These are phyloP conservation scores for Cyberlindnera xishuangbannaensis DNA, from an alignment of 805 yeast genomes.

Conservation along the genomic window DNA sequence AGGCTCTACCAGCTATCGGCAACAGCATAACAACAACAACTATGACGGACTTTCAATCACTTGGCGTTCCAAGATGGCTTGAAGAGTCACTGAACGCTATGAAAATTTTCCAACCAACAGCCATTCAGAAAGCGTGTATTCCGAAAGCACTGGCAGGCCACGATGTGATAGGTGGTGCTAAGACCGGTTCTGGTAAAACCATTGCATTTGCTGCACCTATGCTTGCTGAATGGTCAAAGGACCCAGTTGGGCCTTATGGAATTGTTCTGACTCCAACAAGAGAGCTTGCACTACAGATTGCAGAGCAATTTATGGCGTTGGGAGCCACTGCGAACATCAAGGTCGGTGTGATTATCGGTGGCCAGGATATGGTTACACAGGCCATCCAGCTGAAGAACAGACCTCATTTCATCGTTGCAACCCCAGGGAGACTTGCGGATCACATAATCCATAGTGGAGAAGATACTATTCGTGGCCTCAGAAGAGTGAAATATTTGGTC, in stretches of 20 bases:
- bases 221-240: slow-evolving; percentile 90
- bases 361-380: slow-evolving; percentile 89
- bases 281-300: slow-evolving; percentile 93
- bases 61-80: slow-evolving; percentile 87
- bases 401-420: slow-evolving; percentile 94
- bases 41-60: slow-evolving; percentile 37
- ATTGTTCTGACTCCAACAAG: slow-evolving; percentile 86
- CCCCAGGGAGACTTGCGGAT: slow-evolving; percentile 95
- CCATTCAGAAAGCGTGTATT: slow-evolving; percentile 82
- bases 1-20: too few species aligned
- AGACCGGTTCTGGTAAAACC: slow-evolving; percentile 97
- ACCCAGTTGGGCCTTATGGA: slow-evolving; percentile 91
- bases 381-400: slow-evolving; percentile 71
- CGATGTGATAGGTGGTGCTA: slow-evolving; percentile 97
- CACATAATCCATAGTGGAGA: slow-evolving; percentile 85
- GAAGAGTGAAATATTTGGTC: slow-evolving; percentile 74
- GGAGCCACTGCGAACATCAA: slow-evolving; percentile 86
- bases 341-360: slow-evolving; percentile 87
- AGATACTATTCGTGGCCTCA: slow-evolving; percentile 75
- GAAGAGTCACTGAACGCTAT: slow-evolving; percentile 72
- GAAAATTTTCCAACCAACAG: slow-evolving; percentile 79
- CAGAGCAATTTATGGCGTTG: slow-evolving; percentile 90
- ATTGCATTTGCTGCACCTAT: slow-evolving; percentile 98
- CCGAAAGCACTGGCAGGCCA: slow-evolving; percentile 73
- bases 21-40: too few species aligned